Evolutionary conservation across 176 grass and related monocot species (phyloP), one percentile per base, ranked within the genome.

Genomic region (Triticum urartu): DNA sequence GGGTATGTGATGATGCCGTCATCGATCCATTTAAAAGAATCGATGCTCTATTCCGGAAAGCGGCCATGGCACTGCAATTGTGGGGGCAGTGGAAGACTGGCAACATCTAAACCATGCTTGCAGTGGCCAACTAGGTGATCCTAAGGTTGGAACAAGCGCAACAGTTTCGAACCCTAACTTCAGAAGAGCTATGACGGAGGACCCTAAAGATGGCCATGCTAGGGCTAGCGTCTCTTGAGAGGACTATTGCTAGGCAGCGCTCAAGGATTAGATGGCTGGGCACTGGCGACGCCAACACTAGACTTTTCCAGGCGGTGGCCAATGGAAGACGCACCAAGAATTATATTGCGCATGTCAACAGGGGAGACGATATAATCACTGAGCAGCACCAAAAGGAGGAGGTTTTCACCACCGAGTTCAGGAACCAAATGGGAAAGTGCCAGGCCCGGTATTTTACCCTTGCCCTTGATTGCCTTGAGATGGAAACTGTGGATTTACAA

Each of bases 151-250:
- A 60, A 1, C 6, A n/a, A 3, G 58, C 6, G 0, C 20, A 60
- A 2, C 21, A 60, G 7, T 9, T 6, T 0, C 2, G 58, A 1
- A 2, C 6, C 2, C 20, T 60, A 0, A 18, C 20, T 3, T 0
- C 6, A 2, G 20, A 9, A 9, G 20, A 22, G 1, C 0, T 21
- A 7, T 60, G 58, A 21, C 0, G 20, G 3, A 7, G 58, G 0
- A 60, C 6, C 6, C 20, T 9, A 2, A 60, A 60, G 0, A 7
- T n/a, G 7, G 6, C 20, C 1, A 7, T 22, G 5, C 20, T 60
- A 0, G 20, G 58, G 5, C 7, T 60, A 0, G 58, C 7, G 0
- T 22, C 7, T 0, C 3, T 22, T 7, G 7, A 60, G 20, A 2
- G 7, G 0, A 60, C 58, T 1, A n/a, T 60, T n/a, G 58, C 6